Base-by-base conservation (phyloP, 805 yeast genomes). In the Schizosaccharomyces japonicus region DNA sequence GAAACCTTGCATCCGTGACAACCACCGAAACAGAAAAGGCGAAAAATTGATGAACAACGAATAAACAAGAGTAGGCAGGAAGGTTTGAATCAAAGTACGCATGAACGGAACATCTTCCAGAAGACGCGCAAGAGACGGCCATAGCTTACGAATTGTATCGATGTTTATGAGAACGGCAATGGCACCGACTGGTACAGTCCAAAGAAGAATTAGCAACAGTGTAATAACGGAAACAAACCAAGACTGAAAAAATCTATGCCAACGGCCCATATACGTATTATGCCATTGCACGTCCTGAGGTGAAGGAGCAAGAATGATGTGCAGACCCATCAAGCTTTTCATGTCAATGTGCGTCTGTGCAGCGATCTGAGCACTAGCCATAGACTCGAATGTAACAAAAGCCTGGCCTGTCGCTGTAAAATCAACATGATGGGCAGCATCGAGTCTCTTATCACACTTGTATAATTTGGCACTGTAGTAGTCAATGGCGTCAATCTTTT, bases 331-430 rank as follows among this genome's bases (percentile, higher is more conserved):
- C 27, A 80, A 78, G 5, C 90, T 83, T 49, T 80, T 71, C 0
- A 95, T 95, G 58, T 85, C 95, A 50, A 90, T 60, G 0, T 87
- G 85, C 0, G 95, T 90, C 60, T 90, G 98, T 0, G 95, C 95
- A 27, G 90, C 78, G 81, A 84, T 78, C 60, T 87, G 98, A 2
- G 96, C 95, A 53, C 84, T 77, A 0, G 95, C 94, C 2, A 84
- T 95, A 0, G 90, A 72, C 53, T 81, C 87, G 94, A 87, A 80
- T 0, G 96, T 90, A 6, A 87, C 75, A 61, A 87, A 87, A 0
- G 96, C 95, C 0, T 87, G 78, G 27, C 92, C 83, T 0, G 93
- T 81, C 0, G 94, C 78, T 0, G 81, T 74, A 56, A 76, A 81
- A 52, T 78, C 79, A 47, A 76, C 68, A 28, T 63, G 65, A 48